These are phyloP conservation scores for Monosporozyma servazzii DNA, from an alignment of 805 yeast genomes.

Conservation along the genomic window DNA sequence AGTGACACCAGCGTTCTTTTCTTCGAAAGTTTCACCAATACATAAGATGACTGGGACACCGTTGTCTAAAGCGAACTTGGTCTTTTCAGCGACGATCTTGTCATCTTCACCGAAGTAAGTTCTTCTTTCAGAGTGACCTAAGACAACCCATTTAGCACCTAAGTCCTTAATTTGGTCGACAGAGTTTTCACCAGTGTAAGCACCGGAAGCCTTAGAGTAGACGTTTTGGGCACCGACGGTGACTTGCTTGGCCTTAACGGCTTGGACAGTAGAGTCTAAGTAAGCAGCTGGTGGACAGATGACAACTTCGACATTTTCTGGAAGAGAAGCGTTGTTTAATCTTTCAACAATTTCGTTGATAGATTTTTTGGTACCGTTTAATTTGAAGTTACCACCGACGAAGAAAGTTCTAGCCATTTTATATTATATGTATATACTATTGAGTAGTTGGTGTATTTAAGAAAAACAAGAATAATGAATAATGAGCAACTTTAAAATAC, in stretches of 20 bases:
- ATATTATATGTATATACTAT: conserved; percentile 1
- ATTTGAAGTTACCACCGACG: conserved; percentile 98
- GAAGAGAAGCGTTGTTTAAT: conserved; percentile 70
- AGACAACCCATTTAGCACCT: conserved; percentile 88
- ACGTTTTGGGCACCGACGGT: conserved; percentile 87
- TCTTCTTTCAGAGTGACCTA: conserved; percentile 99
- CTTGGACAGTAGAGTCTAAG: conserved; percentile 63
- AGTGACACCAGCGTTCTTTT: conserved; percentile 83
- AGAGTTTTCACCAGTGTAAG: conserved; percentile 95
- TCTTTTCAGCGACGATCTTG: conserved; percentile 86
- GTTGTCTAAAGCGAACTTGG: conserved; percentile 83
- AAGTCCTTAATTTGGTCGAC: conserved; percentile 82
- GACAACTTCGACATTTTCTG: conserved; percentile 81
- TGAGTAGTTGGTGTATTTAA: neutral
- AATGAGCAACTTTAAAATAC: neutral
- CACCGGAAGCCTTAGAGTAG: conserved; percentile 83
- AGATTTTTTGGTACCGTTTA: conserved; percentile 89
- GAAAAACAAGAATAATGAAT: neutral
- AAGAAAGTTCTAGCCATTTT: conserved; percentile 75
- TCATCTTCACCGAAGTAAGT: conserved; percentile 83
- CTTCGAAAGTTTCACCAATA: conserved; percentile 95
- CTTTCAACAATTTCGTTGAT: conserved; percentile 74
- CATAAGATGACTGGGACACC: conserved; percentile 91
- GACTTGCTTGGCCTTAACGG: conserved; percentile 62
- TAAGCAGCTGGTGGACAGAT: conserved; percentile 95